phyloP scores from a whole-genome alignment of 2,329 filamentous ascomycete species.

The Fusarium staphyleae region DNA sequence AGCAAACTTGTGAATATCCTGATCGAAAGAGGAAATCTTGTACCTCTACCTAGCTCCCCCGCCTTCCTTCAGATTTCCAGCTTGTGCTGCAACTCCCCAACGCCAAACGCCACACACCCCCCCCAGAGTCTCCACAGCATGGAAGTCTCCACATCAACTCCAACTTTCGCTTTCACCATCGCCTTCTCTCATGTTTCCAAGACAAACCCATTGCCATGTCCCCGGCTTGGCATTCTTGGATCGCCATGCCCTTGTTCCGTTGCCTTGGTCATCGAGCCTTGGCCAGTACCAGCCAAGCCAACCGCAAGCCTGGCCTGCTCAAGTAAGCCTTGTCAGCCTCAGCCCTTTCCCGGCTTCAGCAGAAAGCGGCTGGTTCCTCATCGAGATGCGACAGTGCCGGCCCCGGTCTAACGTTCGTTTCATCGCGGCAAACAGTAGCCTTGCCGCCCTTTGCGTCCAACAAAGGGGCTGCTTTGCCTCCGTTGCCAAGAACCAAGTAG shows the following conservation, averaged over 20 bases:
- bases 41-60: neutral
- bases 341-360: neutral
- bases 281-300: slow-evolving; percentile 28
- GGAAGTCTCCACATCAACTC: neutral
- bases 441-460: neutral
- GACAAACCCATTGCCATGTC: slow-evolving; percentile 29
- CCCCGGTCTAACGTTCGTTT: slow-evolving; percentile 1
- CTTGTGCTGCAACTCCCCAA: neutral
- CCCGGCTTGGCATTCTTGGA: slow-evolving; percentile 32
- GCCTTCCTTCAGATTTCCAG: neutral
- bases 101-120: slow-evolving; percentile 24
- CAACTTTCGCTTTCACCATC: neutral
- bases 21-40: neutral
- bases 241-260: slow-evolving; percentile 17
- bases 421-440: neutral
- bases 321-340: slow-evolving; percentile 17
- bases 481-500: neutral
- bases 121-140: neutral
- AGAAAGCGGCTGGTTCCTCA: slow-evolving; percentile 4
- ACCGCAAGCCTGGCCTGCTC: slow-evolving; percentile 7
- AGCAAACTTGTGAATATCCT: no score
- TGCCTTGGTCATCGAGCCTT: slow-evolving; percentile 31
- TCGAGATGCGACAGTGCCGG: slow-evolving; percentile 24
- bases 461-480: slow-evolving; percentile 4
- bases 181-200: slow-evolving; percentile 10